Evolutionary conservation across 495 filamentous ascomycete species (phyloP), one percentile per base, ranked within the genome.

Genomic region (Mytilinidion resinicola): DNA sequence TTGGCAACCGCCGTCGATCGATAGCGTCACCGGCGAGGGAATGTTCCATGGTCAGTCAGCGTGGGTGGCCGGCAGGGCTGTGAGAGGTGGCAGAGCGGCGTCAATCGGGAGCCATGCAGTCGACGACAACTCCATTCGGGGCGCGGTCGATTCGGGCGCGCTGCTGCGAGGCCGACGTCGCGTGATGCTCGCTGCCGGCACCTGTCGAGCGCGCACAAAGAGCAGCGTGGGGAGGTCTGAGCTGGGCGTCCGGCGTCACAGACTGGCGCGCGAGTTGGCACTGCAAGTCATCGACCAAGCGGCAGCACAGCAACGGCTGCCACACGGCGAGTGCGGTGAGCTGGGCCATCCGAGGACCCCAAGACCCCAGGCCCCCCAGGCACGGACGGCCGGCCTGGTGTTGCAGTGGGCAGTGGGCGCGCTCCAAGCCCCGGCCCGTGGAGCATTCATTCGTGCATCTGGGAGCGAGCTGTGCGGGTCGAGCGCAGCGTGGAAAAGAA

Each of bases 211-310:
- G 15, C 46, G 37, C 50, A 37, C 39, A 39, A 49, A 17, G 33
- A 48, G 21, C 19, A 43, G 9, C 34, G 37, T 21, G n/a, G n/a
- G n/a, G n/a, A n/a, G n/a, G n/a, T 30, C 25, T 30, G 25, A 2
- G 25, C 25, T 30, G 25, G 25, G 25, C 3, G 25, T 30, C 25
- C 25, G 25, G 25, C 25, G 25, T 30, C 25, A 30, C 2, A 6
- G 25, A 30, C 25, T 30, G 25, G 25, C 25, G 41, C n/a, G 57
- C 37, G 44, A 21, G n/a, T 17, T 30, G n/a, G 33, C 8, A 46
- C 55, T 58, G 55, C 55, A 52, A 41, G 55, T 58, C 55, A 58
- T 58, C 55, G 21, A n/a, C 17, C 25, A 17, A 14, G 10, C n/a
- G 38, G 36, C 37, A 25, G 20, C 30, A 51, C 55, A 41, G 11